Evolutionary conservation across 352 stramenopile species (phyloP), one percentile per base, ranked within the genome.

Genomic region (Phytophthora idaei): DNA sequence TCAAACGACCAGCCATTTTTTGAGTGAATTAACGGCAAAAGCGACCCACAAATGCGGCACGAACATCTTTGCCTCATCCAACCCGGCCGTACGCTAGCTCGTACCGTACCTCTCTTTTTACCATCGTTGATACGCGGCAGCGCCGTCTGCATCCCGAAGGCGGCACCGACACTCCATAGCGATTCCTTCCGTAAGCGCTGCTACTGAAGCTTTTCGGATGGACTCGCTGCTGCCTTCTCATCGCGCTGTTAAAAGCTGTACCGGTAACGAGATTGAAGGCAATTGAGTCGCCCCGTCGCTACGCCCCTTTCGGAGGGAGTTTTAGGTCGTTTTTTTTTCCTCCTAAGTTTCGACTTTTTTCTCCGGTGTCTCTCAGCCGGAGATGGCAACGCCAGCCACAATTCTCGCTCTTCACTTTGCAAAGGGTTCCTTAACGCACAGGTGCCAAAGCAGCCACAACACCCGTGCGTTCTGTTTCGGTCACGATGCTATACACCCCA

Each of bases 1-100:
- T 54, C 39, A 54, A 21, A 21, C 21, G 21, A 21, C 21, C 21
- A 21, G 21, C 21, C 21, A 21, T 21, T 54, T 63, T 52, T 55
- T 46, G 25, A 62, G 45, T 67, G 60, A 62, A 61, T 67, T 67
- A 54, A 67, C 60, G 32, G 14, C 9, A 53, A 32, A 31, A 46
- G 32, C 32, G 34, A 39, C 34, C 29, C 4, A 7, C 29, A 34
- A 52, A 25, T 11, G 4, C 14, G 5, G 14, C 17, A n/a, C 42
- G 5, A 45, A 25, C 3, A 14, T 12, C 7, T 39, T 10, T 8
- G 34, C 9, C 34, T 39, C 34, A 39, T 39, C 34, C 34, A 39
- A 39, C 8, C 2, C 34, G 9, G 15, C 15, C 21, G 21, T 59
- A 36, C 44, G 52, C 51, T 34, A 48, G 34, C 34, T 12, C 11